Evolutionary conservation across 371 early-diverging fungal species (phyloP).

Genomic region (Lichtheimia corymbifera): DNA sequence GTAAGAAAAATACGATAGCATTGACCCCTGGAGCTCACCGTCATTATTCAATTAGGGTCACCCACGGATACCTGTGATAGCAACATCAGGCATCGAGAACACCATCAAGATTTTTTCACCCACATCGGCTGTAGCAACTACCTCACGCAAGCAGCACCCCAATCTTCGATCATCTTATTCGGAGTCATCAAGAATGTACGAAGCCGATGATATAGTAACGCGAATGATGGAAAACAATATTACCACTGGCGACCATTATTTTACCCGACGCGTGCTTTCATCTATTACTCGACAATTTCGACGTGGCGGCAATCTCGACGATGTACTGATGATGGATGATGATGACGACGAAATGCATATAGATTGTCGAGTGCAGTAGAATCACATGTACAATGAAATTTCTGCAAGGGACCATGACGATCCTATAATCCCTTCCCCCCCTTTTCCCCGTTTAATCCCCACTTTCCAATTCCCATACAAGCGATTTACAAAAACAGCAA

Average conservation of each 20-base stretch:
- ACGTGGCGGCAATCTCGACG: not conserved
- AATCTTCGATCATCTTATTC: constrained; percentile 27
- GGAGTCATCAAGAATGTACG: constrained; percentile 36
- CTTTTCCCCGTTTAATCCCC: too few relatives aligned
- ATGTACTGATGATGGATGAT: constrained; percentile 3
- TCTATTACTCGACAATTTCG: constrained; percentile 16
- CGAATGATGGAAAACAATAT: constrained; percentile 24
- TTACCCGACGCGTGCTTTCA: constrained; percentile 30
- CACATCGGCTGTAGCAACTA: constrained; percentile 31
- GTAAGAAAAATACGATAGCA: constrained; percentile 8
- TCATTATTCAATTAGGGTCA: constrained; percentile 39
- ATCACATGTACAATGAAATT: too few relatives aligned
- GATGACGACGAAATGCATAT: constrained; percentile 5
- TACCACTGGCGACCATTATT: constrained; percentile 15
- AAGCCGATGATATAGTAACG: constrained; percentile 27
- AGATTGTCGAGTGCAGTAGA: constrained; percentile 11
- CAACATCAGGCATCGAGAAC: constrained; percentile 71
- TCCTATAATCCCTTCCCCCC: too few relatives aligned
- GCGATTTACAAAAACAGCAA: too few relatives aligned
- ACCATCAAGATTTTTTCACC: constrained; percentile 74
- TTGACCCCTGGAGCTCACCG: not conserved
- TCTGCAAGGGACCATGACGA: too few relatives aligned
- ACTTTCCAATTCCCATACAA: too few relatives aligned
- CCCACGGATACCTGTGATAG: constrained; percentile 52
- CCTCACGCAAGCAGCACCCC: constrained; percentile 30